Evolutionary conservation across 192 early-diverging fungal genomes (phyloP).

Genomic region (Helicostylum pulchrum): DNA sequence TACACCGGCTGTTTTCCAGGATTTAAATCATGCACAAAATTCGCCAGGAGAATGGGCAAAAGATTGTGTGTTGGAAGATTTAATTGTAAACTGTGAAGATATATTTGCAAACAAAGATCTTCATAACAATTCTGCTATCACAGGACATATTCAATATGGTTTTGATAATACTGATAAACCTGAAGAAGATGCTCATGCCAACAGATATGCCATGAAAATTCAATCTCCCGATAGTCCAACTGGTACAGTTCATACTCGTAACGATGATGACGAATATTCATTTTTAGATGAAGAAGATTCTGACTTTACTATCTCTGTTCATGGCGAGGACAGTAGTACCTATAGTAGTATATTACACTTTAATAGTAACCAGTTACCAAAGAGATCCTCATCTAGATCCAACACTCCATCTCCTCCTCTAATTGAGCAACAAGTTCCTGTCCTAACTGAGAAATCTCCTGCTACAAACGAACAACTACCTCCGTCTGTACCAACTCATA

Average conservation of each 20-base stretch:
- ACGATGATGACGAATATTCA: background rate
- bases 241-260: background rate
- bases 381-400: background rate
- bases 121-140: slow-evolving; percentile 24
- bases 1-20: slow-evolving; percentile 61
- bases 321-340: background rate
- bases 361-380: background rate
- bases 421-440: background rate
- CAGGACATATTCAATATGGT: slow-evolving; percentile 22
- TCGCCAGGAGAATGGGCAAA: slow-evolving; percentile 36
- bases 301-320: background rate
- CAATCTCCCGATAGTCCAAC: slow-evolving; percentile 1
- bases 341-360: no score
- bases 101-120: slow-evolving; percentile 33
- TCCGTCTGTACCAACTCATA: background rate
- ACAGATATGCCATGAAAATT: slow-evolving; percentile 6
- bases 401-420: background rate
- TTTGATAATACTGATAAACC: background rate
- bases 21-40: slow-evolving; percentile 43
- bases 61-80: slow-evolving; percentile 38
- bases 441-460: background rate
- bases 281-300: background rate
- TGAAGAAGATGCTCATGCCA: background rate
- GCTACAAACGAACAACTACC: background rate
- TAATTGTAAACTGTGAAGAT: slow-evolving; percentile 27